Evolutionary conservation across 768 basidiomycete genomes (phyloP), one percentile per base, ranked within the genome.

Genomic region (Wakefieldia striispora): DNA sequence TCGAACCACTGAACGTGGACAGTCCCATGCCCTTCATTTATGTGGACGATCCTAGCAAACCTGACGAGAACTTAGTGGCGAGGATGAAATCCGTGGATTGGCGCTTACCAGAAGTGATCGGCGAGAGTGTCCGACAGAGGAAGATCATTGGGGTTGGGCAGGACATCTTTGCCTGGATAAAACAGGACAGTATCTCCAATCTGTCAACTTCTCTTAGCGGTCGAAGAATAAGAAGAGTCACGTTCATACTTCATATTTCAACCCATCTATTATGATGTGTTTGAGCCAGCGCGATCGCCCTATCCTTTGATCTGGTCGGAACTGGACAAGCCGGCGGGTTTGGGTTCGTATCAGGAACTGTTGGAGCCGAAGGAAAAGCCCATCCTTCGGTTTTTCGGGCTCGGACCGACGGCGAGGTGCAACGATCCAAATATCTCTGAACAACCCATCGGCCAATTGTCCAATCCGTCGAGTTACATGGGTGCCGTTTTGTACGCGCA

Each of bases 1-100:
- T 86, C 78, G 24, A 86, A 79, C 88, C 88, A 92, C 29, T 82
- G 86, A 10, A 87, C 66, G 63, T 92, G 90, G 1, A 79, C 77
- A 2, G 50, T 65, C 45, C 74, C 66, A 5, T 68, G 50, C 14
- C 72, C 65, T 29, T 71, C 67, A 14, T 75, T 64, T 48, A 89
- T 75, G 43, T 73, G 78, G 0, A 83, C 61, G 21, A 91, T 82
- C 56, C 73, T 74, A 0, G 75, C 87, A 64, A 91, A 89, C 87
- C 88, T 90, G 55, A 14, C 39, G 13, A 24, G 43, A 52, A 16
- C 21, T 20, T 34, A 14, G 11, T 45, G 40, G 16, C 43, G n/a
- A 37, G 7, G 40, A 49, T 4, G 11, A 5, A 17, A 6, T 29
- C 11, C 29, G 13, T 29, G 6, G 3, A 11, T 23, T 33, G 38